Base-by-base conservation (phyloP, 2,329 filamentous ascomycete species). In the Sphaceloma murrayae region DNA sequence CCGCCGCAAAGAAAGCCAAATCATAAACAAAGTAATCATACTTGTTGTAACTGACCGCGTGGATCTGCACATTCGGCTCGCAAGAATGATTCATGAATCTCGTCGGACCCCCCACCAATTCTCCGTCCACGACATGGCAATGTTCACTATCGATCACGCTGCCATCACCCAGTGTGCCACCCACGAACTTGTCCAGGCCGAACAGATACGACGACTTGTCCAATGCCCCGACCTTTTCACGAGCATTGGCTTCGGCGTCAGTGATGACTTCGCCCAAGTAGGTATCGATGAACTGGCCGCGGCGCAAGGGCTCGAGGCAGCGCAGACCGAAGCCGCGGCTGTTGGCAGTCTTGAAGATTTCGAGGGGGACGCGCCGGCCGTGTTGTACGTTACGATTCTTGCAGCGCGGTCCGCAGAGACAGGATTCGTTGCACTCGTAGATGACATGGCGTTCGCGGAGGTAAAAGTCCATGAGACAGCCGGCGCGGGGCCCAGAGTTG, bases 1-100 rank as follows among this genome's bases (percentile, higher is more conserved):
- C 65, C 21, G 78, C 72, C 0, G 85, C 82, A 54, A 89, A 89
- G 48, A 89, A 72, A 0, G 82, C 84, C 36, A 89, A 65, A 48
- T 87, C 82, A 58, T 89, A 86, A 5, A 88, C 70, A 34, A 77
- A 73, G 47, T 78, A 77, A 54, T 88, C 82, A 0, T 81, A 75
- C 49, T 84, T 80, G 55, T 88, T 84, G 40, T 82, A 83, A 1
- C 84, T 81, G 1, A 85, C 77, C 0, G 82, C 83, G 61, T 88
- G 89, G 48, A 87, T 85, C 10, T 81, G 71, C 56, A 86, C 72
- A 55, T 88, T 89, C 0, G 85, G 84, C 3, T 84, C 75, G 58
- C 85, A 89, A 2, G 76, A 82, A 59, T 91, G 85, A 54, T 91
- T 91, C 59, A 89, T 82, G 61, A 89, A 91, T 2, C 84, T 74